Evolutionary conservation across 108 stramenopile genomes (phyloP).

Genomic region (Halocafeteria seosinensis): DNA sequence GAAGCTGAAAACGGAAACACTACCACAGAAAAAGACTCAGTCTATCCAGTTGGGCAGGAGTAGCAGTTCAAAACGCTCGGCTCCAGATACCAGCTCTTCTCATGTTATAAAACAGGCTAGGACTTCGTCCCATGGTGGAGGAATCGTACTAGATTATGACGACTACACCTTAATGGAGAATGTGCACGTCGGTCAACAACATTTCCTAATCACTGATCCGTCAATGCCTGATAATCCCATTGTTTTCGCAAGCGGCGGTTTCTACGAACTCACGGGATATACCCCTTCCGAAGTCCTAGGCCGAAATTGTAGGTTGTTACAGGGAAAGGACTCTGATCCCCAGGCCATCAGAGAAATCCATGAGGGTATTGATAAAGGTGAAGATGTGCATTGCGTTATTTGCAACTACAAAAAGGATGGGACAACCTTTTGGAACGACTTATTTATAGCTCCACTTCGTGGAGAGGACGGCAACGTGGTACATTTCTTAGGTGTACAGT

Average conservation of each 20-base stretch:
- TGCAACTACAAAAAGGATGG: slow-evolving; percentile 90
- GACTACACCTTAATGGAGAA: background rate
- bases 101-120: no score
- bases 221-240: background rate
- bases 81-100: no score
- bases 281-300: slow-evolving; percentile 70
- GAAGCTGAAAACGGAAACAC: no score
- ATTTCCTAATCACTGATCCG: slow-evolving; percentile 3
- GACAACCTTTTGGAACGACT: slow-evolving; percentile 87
- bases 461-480: slow-evolving; percentile 75
- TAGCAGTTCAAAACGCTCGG: no score
- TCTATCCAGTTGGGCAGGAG: no score
- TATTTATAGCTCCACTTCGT: slow-evolving; percentile 79
- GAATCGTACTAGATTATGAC: background rate
- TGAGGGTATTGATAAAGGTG: slow-evolving; percentile 60
- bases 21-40: no score
- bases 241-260: slow-evolving; percentile 14
- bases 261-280: slow-evolving; percentile 81
- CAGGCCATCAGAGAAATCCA: slow-evolving; percentile 81
- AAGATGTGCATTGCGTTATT: slow-evolving; percentile 69
- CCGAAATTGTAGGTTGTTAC: slow-evolving; percentile 83
- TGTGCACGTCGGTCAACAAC: background rate
- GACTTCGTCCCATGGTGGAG: no score
- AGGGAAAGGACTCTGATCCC: slow-evolving; percentile 81
- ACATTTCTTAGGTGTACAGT: slow-evolving; percentile 79